Conservation (phyloP, 2,329 filamentous ascomycete species). For the Fusarium verrucosum region DNA sequence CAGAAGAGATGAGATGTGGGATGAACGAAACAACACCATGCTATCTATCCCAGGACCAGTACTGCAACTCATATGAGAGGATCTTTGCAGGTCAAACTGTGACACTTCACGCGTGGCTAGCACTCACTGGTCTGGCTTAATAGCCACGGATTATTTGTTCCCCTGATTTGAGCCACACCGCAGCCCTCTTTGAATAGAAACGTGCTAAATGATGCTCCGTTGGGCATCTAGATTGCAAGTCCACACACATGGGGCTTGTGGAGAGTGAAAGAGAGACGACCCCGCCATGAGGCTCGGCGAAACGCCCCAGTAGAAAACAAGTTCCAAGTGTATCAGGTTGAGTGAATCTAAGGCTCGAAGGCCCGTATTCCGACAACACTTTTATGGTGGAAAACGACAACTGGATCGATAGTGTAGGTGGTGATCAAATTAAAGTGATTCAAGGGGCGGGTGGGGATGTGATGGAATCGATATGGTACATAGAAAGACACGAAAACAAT, state of each 20-base stretch:
- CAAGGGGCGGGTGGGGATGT: constrained; percentile 33
- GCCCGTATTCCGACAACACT: constrained; percentile 7
- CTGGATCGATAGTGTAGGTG: background rate
- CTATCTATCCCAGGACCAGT: constrained; percentile 16
- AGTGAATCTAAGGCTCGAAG: constrained; percentile 4
- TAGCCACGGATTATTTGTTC: constrained; percentile 16
- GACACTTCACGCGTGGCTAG: constrained; percentile 13
- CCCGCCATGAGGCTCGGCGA: constrained; percentile 18
- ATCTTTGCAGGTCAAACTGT: constrained; percentile 27
- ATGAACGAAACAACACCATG: constrained; percentile 35
- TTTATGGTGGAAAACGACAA: background rate
- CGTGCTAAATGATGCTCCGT: constrained; percentile 26
- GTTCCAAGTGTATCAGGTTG: constrained; percentile 20
- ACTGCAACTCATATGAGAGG: constrained; percentile 38
- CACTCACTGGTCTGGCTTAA: constrained; percentile 16
- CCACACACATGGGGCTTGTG: constrained; percentile 19
- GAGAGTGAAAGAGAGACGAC: background rate
- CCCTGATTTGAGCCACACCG: constrained; percentile 18
- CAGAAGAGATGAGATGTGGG: constrained; percentile 29
- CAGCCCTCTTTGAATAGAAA: constrained; percentile 10
- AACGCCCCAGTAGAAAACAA: constrained; percentile 13
- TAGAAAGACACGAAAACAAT: constrained; percentile 3
- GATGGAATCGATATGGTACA: constrained; percentile 16
- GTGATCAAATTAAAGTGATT: constrained; percentile 25
- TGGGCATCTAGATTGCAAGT: constrained; percentile 10